Base-by-base conservation (phyloP, 2,329 filamentous ascomycete genomes). In the Eutypa lata region DNA sequence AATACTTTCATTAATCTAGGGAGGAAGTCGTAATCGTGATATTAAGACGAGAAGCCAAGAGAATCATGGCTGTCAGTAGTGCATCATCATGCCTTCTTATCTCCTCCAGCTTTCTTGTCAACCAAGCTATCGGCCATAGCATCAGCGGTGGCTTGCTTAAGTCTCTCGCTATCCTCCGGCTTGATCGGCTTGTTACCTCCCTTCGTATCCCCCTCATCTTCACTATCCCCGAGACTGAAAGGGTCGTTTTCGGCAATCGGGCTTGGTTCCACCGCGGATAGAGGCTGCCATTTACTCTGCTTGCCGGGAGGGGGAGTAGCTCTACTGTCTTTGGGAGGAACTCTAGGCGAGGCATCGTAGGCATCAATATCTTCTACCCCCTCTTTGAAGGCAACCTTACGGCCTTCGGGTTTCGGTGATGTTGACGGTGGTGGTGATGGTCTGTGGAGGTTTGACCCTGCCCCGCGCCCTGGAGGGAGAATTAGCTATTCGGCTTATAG, bases 211-310 rank as follows among this genome's bases (percentile, higher is more conserved):
- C 88, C 88, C 71, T 99, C 94, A 61, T 96, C 92, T 61, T 97
- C 93, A 65, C 91, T 96, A 63, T 97, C 93, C 5, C 94, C 94
- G 14, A 99, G 80, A 65, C 91, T 97, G 74, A 99, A 99, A 0
- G 94, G 94, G 66, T 99, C 94, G 63, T 96, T 93, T 61, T 97
- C 91, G 18, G 82, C 80, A 56, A 96, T 88, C 14, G 93, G 92
- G 57, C 83, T 87, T 1, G 92, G 91, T 58, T 95, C 90, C 14
- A 97, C 85, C 0, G 87, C 81, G 13, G 92, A 91, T 62, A 99
- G 76, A 10, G 94, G 93, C 71, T 99, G 93, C 94, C 94, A 99
- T 76, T 99, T 99, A 81, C 92, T 97, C 45, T 83, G 73, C 74
- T 91, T 94, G 59, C 78, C 76, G n/a, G 76, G 69, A 22, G 63